These are phyloP conservation scores for Naganishia vishniacii DNA, from an alignment of 768 basidiomycete genomes.

Conservation along the genomic window DNA sequence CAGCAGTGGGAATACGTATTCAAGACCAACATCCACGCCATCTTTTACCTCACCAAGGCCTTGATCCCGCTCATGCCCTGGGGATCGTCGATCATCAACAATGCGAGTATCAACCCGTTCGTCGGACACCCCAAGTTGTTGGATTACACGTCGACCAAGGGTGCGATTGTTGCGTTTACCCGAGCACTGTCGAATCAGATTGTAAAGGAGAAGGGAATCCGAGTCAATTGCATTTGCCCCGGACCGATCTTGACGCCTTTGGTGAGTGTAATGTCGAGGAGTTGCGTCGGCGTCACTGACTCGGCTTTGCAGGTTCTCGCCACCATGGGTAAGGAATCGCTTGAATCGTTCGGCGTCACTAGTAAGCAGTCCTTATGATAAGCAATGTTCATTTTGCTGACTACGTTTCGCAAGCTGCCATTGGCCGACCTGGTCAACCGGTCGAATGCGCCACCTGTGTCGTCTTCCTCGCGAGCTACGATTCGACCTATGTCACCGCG, in stretches of 20 bases:
- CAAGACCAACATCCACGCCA: slow-evolving; percentile 54
- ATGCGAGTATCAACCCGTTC: slow-evolving; percentile 50
- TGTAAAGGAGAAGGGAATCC: slow-evolving; percentile 51
- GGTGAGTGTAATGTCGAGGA: background rate
- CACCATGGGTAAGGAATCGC: slow-evolving; percentile 46
- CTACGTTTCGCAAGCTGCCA: slow-evolving; percentile 24
- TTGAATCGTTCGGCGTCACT: slow-evolving; percentile 42
- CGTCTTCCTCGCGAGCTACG: slow-evolving; percentile 54
- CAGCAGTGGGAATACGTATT: slow-evolving; percentile 27
- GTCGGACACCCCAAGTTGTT: slow-evolving; percentile 48
- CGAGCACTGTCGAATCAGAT: slow-evolving; percentile 56
- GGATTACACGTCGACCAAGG: slow-evolving; percentile 59
- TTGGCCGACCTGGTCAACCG: slow-evolving; percentile 48
- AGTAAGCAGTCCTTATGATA: slow-evolving; percentile 13
- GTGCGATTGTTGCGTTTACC: slow-evolving; percentile 51
- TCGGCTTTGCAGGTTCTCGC: slow-evolving; percentile 32
- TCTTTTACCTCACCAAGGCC: slow-evolving; percentile 58
- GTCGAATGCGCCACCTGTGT: slow-evolving; percentile 57
- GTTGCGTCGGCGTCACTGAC: background rate
- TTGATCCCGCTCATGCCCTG: slow-evolving; percentile 59
- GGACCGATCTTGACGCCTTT: slow-evolving; percentile 26
- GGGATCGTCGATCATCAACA: slow-evolving; percentile 61
- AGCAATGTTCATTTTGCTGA: slow-evolving; percentile 18
- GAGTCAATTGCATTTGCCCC: slow-evolving; percentile 50
- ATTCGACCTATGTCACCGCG: slow-evolving; percentile 46